Percentiles rank a stretch among this genome's conserved stretches.
These are phyloP conservation scores for Fusarium tjaetaba DNA, from an alignment of 2,329 filamentous ascomycete genomes.

Conservation along the genomic window DNA sequence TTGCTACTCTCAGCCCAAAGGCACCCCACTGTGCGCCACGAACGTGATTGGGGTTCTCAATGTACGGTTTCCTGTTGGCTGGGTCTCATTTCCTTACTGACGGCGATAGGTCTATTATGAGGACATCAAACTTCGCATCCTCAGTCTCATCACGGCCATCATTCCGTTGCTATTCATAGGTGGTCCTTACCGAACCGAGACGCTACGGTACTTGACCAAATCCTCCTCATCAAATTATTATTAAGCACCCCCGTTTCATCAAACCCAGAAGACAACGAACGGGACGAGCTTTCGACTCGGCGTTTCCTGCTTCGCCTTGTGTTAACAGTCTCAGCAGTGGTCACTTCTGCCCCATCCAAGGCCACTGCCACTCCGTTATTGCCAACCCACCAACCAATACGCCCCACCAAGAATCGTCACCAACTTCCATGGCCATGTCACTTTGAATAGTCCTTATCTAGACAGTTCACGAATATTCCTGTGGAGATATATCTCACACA, in stretches of 20 bases:
- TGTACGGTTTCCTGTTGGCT: slow-evolving; percentile 20
- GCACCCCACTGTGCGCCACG: slow-evolving; percentile 13
- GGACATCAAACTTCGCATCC: not conserved
- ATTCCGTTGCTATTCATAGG: slow-evolving; percentile 22
- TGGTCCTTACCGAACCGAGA: slow-evolving; percentile 1
- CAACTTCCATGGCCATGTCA: slow-evolving; percentile 13
- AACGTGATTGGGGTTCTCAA: slow-evolving; percentile 20
- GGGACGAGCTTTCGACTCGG: slow-evolving; percentile 18
- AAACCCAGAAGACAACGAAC: not conserved
- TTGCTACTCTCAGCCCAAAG: not conserved
- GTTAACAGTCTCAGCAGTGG: slow-evolving; percentile 16
- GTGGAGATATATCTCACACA: not conserved
- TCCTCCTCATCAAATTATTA: slow-evolving; percentile 3
- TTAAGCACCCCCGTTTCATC: slow-evolving; percentile 3
- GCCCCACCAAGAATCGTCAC: slow-evolving; percentile 30
- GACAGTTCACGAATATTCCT: not conserved
- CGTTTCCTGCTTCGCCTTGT: slow-evolving; percentile 29
- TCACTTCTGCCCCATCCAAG: slow-evolving; percentile 14
- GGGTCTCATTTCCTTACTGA: slow-evolving; percentile 8
- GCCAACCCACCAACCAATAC: slow-evolving; percentile 9
- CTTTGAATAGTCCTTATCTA: not conserved
- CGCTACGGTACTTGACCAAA: slow-evolving; percentile 1
- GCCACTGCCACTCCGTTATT: not conserved
- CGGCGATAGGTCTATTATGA: not conserved
- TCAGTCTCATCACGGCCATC: slow-evolving; percentile 1